phyloP scores from a whole-genome alignment of 1,284 basidiomycete species.

The Naganishia albida region DNA sequence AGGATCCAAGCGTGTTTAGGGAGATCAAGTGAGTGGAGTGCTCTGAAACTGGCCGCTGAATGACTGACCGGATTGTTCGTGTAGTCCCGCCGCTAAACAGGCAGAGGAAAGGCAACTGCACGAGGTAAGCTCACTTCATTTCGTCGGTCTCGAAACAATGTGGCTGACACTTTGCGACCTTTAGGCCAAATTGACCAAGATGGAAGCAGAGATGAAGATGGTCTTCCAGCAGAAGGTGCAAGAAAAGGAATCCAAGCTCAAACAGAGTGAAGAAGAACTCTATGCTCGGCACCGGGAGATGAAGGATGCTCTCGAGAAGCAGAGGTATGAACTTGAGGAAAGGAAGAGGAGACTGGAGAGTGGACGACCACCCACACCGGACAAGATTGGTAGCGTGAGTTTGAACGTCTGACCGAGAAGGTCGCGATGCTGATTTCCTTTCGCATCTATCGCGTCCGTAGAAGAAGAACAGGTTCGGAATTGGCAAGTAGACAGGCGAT shows the following conservation, averaged over 20 bases:
- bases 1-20: constrained; percentile 95
- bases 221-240: constrained; percentile 99
- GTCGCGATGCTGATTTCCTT: background rate
- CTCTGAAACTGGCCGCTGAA: background rate
- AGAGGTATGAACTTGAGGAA: constrained; percentile 90
- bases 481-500: constrained; percentile 18
- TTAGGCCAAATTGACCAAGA: constrained; percentile 87
- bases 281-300: constrained; percentile 97
- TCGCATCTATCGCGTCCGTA: background rate
- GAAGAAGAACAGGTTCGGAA: constrained; percentile 33
- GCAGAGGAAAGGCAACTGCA: constrained; percentile 91
- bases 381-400: constrained; percentile 63
- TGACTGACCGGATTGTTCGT: constrained; percentile 27
- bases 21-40: constrained; percentile 83
- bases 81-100: constrained; percentile 86
- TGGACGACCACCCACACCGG: constrained; percentile 89
- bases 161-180: background rate
- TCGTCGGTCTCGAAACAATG: background rate
- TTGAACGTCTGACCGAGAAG: too few species aligned
- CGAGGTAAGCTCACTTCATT: constrained; percentile 56
- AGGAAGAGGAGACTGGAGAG: constrained; percentile 96
- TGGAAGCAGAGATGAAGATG: constrained; percentile 99
- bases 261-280: constrained; percentile 95
- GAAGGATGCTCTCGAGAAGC: constrained; percentile 98
- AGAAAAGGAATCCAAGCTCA: constrained; percentile 96